Evolutionary conservation across 75 land plant species (phyloP).

Genomic region (Selaginella tamariscina): DNA sequence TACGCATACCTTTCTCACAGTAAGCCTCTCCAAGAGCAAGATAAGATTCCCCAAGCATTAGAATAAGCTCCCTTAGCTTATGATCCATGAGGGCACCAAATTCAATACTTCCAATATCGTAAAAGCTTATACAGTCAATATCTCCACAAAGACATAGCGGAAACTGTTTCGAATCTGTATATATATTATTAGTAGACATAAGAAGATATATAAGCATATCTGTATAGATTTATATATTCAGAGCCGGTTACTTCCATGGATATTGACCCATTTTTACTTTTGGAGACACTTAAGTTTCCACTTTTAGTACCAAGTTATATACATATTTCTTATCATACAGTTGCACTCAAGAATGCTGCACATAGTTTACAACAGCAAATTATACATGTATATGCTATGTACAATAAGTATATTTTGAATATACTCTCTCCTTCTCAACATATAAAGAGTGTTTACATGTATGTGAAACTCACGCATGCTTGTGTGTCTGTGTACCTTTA

Average conservation of each 20-base stretch:
- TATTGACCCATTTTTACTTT: conserved; percentile 29
- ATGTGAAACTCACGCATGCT: too few species aligned
- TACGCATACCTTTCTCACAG: conserved; percentile 76
- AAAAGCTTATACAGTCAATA: conserved; percentile 82
- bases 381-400: too few species aligned
- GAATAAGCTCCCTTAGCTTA: conserved; percentile 82
- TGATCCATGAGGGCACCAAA: conserved; percentile 61
- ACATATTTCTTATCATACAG: too few species aligned
- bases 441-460: too few species aligned
- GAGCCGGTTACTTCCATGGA: conserved; percentile 18
- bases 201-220: too few species aligned
- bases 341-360: too few species aligned
- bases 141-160: conserved; percentile 87
- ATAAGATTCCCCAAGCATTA: conserved; percentile 92
- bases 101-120: conserved; percentile 81
- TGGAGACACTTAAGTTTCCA: conserved; percentile 44
- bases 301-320: too few species aligned
- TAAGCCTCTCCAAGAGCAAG: conserved; percentile 92
- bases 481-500: conserved; percentile 15
- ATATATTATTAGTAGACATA: too few species aligned
- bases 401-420: too few species aligned
- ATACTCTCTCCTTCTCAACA: too few species aligned
- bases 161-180: conserved; percentile 22
- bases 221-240: background rate
- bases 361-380: too few species aligned